Base-by-base conservation (phyloP, 805 yeast genomes). In the Ogataea degrootiae region DNA sequence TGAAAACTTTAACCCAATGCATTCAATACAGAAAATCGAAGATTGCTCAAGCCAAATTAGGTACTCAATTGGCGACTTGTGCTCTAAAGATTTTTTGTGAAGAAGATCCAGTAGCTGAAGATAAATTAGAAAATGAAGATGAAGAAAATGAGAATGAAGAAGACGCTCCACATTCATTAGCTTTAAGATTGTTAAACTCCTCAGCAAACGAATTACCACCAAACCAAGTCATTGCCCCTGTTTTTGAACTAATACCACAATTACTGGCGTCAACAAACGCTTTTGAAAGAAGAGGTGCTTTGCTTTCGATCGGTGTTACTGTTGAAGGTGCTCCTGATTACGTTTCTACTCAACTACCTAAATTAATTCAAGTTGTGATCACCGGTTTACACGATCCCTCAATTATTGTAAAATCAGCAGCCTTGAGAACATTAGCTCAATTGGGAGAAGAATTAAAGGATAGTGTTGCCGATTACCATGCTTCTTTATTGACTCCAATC, bases 131-230 rank as follows among this genome's bases (percentile, higher is more conserved):
- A 53, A 83, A 79, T 50, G 92, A 86, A 60, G 91, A 85, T 53
- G 96, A 87, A 63, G 95, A 90, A 59, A 92, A 87, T 57, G 97
- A 90, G 67, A 90, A 88, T 62, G 97, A 90, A 70, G 98, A 92
- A 69, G 85, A 82, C 60, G 77, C 83, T 46, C 95, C 96, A 47
- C 69, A 82, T 39, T 67, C 85, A 43, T 76, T 89, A 55, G 96
- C 96, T 15, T 75, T 90, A 58, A 80, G 96, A 70, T 72, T 92
- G 49, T 67, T 94, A 45, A 86, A 88, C 45, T 79, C 80, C 61
- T 80, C 92, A 55, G 80, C 98, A 16, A 73, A 83, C 40, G 90
- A 85, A 61, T 75, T 94, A 60, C 97, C 99, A 45, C 96, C 98
- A 43, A 79, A 89, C 39, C 99, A 94, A 68, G 96, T 87, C 47